Base-by-base conservation (phyloP, 768 basidiomycete genomes). In the Polyporus arcularius region DNA sequence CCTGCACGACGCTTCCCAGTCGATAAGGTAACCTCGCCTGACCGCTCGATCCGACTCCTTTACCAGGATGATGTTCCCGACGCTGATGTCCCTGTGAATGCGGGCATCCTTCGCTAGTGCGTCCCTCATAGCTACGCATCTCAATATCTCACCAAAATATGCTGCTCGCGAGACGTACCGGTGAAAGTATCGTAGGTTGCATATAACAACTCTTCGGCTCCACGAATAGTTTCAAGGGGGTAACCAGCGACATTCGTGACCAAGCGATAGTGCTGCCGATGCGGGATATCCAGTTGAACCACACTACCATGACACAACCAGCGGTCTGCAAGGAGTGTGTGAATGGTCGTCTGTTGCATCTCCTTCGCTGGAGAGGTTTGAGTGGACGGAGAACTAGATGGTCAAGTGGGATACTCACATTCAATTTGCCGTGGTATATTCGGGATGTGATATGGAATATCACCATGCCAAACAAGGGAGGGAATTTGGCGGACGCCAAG, bases 321-420 rank as follows among this genome's bases (percentile, higher is more conserved):
- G 1, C 16, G 3, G 2, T 9, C 30, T 0, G 18, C 7, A 1
- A 10, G 9, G 7, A 35, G 11, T 18, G 1, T 4, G 10, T 51
- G 30, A 6, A 48, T 45, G 1, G 9, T 4, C 1, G 60, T 56
- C 5, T 41, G 3, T 21, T 61, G 59, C 39, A 30, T n/a, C 11
- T 40, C 31, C 3, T 31, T 9, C 5, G 4, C 57, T 58, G 11
- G 35, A 35, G 11, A 11, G 76, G 43, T 0, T 70, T 61, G 63
- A 76, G 74, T 21, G 35, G 21, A 16, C 16, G 11, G 11, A 12
- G 8, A 21, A 39, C 7, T 35, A 32, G 14, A 32, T 3, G 1
- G 3, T n/a, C n/a, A 40, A 15, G 18, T 5, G 9, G 11, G 21
- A 15, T 9, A 21, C 51, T 38, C n/a, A 53, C 51, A 4, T 31